A percentile compares a stretch with the other conserved stretches of the same genome.
Conservation (phyloP, 2,329 filamentous ascomycete genomes). For the Hypoxylon rubiginosum region DNA sequence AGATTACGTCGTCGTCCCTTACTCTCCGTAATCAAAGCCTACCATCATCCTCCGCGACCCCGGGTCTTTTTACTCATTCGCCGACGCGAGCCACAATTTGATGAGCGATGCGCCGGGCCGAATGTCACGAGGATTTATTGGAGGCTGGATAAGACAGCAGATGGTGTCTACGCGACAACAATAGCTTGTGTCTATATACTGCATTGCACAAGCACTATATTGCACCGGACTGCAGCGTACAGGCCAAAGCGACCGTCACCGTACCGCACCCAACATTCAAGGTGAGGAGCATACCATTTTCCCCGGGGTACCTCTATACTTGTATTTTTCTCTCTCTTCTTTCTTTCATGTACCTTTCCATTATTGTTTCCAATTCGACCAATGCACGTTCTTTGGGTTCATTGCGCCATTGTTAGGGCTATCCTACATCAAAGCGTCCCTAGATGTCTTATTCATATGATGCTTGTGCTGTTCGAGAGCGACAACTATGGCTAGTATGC, state of each 20-base stretch:
- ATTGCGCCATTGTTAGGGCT: constrained; percentile 21
- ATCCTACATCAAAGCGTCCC: constrained; percentile 24
- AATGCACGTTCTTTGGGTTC: constrained; percentile 26
- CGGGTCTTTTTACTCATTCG: constrained; percentile 28
- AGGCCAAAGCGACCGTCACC: constrained; percentile 30
- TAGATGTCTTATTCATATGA: constrained; percentile 15
- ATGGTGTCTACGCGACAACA: constrained; percentile 47
- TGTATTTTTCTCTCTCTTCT: constrained; percentile 12
- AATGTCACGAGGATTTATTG: constrained; percentile 50
- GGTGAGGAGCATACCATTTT: constrained; percentile 17
- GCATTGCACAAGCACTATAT: constrained; percentile 27
- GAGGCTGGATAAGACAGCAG: constrained; percentile 51
- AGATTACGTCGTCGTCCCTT: neutral
- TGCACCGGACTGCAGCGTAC: constrained; percentile 25
- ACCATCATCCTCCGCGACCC: constrained; percentile 11
- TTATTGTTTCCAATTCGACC: constrained; percentile 33
- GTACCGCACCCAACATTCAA: constrained; percentile 32
- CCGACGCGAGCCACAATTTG: constrained; percentile 47
- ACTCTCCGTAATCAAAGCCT: neutral
- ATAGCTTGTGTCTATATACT: constrained; percentile 36
- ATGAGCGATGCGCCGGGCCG: constrained; percentile 52
- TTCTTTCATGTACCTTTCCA: constrained; percentile 12
- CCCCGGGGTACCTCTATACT: neutral
- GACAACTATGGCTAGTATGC: constrained; percentile 25
- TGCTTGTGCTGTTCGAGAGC: constrained; percentile 6